phyloP scores from a whole-genome alignment of 305 asterid species.

The Ilex paraguariensis region DNA sequence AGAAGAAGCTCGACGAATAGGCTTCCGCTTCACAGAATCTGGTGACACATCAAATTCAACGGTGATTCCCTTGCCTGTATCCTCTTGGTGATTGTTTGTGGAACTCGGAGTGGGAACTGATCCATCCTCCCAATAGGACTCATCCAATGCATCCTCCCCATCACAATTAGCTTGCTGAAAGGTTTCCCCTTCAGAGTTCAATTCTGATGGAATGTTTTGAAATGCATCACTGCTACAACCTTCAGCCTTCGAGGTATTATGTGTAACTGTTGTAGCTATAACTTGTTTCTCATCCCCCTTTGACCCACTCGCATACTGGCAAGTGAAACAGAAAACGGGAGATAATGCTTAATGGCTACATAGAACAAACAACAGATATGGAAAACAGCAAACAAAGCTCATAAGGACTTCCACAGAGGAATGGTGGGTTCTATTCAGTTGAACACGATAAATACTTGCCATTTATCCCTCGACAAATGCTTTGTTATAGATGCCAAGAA shows the following conservation, averaged over 20 bases:
- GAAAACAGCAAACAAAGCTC: neutral
- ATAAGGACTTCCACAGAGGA: neutral
- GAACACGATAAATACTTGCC: too few species aligned
- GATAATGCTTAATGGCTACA: neutral
- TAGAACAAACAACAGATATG: neutral
- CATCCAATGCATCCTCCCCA: conserved; percentile 40
- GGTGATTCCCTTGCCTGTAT: conserved; percentile 47
- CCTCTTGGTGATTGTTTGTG: conserved; percentile 31
- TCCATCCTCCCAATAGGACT: conserved; percentile 90
- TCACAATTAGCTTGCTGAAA: conserved; percentile 20
- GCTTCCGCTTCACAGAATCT: conserved; percentile 49
- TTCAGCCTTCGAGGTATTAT: conserved; percentile 24
- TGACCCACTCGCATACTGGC: conserved; percentile 36
- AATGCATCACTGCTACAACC: conserved; percentile 28
- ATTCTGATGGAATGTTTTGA: conserved; percentile 21
- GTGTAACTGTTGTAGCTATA: conserved; percentile 17
- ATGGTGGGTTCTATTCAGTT: too few species aligned
- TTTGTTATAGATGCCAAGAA: too few species aligned
- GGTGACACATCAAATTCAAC: conserved; percentile 75
- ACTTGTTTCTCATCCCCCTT: conserved; percentile 17
- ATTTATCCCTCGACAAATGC: too few species aligned
- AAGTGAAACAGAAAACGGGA: conserved; percentile 5
- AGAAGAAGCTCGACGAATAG: conserved; percentile 72
- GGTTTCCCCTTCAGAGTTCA: conserved; percentile 13
- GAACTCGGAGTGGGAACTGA: conserved; percentile 33